phyloP scores from a whole-genome alignment of 176 grass and related monocot species.

The Avena sativa region DNA sequence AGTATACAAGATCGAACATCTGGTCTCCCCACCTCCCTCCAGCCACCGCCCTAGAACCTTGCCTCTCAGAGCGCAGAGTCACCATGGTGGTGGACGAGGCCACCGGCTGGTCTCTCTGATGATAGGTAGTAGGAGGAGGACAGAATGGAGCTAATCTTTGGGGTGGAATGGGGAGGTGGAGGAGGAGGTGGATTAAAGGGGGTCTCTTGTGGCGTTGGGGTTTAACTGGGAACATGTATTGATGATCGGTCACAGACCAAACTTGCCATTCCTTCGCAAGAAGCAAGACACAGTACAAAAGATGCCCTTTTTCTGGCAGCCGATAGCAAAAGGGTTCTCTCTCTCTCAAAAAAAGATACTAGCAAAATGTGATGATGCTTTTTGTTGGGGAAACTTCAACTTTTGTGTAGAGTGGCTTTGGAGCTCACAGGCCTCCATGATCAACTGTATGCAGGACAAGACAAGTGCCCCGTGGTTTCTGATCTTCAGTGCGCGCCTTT shows the following conservation, averaged over 20 bases:
- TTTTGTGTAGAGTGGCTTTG: neutral
- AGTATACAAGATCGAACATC: neutral
- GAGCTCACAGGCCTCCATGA: conserved; percentile 8
- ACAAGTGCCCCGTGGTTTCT: neutral
- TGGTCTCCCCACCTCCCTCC: neutral
- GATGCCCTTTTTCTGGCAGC: neutral
- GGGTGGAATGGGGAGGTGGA: neutral
- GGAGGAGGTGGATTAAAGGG: too few relatives aligned
- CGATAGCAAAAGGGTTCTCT: neutral
- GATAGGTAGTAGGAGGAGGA: neutral
- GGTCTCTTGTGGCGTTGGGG: neutral
- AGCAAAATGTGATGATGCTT: neutral
- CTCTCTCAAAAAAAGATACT: too few relatives aligned
- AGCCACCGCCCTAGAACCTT: neutral
- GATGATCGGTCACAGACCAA: neutral
- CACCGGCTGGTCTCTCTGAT: neutral
- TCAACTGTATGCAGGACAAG: neutral
- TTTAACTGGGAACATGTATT: neutral
- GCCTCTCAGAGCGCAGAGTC: neutral
- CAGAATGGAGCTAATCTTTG: neutral
- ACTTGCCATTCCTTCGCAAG: conserved; percentile 1
- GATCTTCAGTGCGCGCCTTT: too few relatives aligned
- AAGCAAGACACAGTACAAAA: neutral
- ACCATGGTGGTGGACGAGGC: conserved; percentile 8
- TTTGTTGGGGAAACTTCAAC: neutral